phyloP scores from a whole-genome alignment of 1,284 basidiomycete genomes.

The Pseudozyma flocculosa region DNA sequence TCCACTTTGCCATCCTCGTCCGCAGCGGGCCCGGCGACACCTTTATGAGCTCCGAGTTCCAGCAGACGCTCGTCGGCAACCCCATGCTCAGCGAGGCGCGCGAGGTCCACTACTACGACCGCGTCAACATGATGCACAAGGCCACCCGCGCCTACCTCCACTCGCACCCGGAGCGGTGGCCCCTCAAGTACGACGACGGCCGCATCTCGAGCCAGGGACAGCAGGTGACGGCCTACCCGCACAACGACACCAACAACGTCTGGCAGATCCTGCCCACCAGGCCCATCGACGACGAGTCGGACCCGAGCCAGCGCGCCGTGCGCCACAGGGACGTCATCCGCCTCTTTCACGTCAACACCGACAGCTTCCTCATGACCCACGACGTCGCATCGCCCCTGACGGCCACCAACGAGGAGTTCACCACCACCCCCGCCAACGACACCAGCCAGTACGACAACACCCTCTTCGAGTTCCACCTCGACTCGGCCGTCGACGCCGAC shows the following conservation, averaged over 20 bases:
- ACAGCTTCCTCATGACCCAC: conserved; percentile 83
- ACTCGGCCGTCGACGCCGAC: conserved; percentile 6
- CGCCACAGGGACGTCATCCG: conserved; percentile 86
- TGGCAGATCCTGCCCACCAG: conserved; percentile 96
- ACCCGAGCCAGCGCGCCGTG: conserved; percentile 80
- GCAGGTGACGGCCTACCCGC: conserved; percentile 96
- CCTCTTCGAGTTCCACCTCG: conserved; percentile 49
- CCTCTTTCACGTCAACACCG: conserved; percentile 81
- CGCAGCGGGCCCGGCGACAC: conserved; percentile 87
- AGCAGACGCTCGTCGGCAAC: conserved; percentile 90
- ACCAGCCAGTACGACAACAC: conserved; percentile 59
- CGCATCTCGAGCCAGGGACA: conserved; percentile 94
- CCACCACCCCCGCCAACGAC: conserved; percentile 63
- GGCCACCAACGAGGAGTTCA: conserved; percentile 98
- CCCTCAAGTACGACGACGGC: conserved; percentile 91
- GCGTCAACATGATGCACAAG: conserved; percentile 82
- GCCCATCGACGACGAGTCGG: conserved; percentile 64
- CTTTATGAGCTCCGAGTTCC: conserved; percentile 98
- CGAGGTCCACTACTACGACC: conserved; percentile 90
- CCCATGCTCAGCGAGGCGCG: conserved; percentile 85
- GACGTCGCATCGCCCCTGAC: conserved; percentile 96
- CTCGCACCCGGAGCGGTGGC: conserved; percentile 86
- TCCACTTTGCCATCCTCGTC: conserved; percentile 89
- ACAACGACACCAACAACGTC: conserved; percentile 88
- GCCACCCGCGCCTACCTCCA: conserved; percentile 90